phyloP scores from a whole-genome alignment of 2,329 filamentous ascomycete genomes.

The Fusarium equiseti region DNA sequence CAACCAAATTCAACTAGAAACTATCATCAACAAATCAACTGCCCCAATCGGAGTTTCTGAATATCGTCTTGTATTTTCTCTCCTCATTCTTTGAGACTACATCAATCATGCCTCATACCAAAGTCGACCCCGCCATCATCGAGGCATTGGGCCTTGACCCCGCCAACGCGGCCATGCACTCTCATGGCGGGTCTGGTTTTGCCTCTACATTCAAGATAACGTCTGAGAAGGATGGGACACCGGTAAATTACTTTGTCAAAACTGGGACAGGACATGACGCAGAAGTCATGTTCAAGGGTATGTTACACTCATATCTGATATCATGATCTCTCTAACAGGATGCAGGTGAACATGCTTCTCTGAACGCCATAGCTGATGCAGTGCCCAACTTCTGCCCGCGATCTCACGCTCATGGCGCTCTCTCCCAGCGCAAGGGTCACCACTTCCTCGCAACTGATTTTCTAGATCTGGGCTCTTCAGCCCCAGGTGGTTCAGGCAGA shows the following conservation, averaged over 20 bases:
- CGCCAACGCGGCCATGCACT: conserved; percentile 68
- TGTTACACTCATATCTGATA: conserved; percentile 26
- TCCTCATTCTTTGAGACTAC: not conserved
- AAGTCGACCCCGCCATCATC: conserved; percentile 27
- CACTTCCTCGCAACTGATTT: conserved; percentile 82
- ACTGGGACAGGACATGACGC: conserved; percentile 71
- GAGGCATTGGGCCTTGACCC: conserved; percentile 68
- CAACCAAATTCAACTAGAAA: not conserved
- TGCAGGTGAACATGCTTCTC: conserved; percentile 82
- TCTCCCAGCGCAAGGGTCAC: conserved; percentile 62
- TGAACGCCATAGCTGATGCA: conserved; percentile 80
- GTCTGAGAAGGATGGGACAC: conserved; percentile 60
- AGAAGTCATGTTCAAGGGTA: conserved; percentile 77
- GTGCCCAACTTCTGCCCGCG: conserved; percentile 82
- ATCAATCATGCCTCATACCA: conserved; percentile 29
- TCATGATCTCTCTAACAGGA: conserved; percentile 13
- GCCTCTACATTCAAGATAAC: conserved; percentile 73
- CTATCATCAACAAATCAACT: not conserved
- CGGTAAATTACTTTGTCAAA: conserved; percentile 77
- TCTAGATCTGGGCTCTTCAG: conserved; percentile 69
- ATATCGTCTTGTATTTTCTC: not conserved
- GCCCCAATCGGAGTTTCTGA: not conserved
- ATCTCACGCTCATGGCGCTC: conserved; percentile 77
- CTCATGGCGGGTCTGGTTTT: conserved; percentile 76
- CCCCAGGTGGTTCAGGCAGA: conserved; percentile 59